Evolutionary conservation across 2,329 filamentous ascomycete genomes (phyloP).

Genomic region (Stachybotrys echinatus): DNA sequence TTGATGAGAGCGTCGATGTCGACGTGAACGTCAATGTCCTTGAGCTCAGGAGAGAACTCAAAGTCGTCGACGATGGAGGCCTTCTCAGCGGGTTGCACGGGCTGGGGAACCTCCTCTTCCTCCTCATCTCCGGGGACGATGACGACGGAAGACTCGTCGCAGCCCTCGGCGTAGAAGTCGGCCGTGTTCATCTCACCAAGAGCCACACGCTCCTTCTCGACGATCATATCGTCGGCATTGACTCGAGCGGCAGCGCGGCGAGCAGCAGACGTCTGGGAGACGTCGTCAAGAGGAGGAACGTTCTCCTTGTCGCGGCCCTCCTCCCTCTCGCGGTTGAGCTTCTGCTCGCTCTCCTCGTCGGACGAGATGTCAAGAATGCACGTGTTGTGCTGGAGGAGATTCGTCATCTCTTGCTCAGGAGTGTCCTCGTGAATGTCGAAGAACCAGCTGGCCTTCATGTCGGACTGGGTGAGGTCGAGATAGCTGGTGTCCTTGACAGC

Average conservation of each 20-base stretch:
- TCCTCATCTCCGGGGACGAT: constrained; percentile 59
- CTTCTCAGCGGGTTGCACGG: constrained; percentile 1
- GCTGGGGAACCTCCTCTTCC: constrained; percentile 20
- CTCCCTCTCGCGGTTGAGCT: constrained; percentile 43
- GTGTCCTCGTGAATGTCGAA: constrained; percentile 96
- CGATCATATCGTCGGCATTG: constrained; percentile 46
- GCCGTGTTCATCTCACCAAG: constrained; percentile 62
- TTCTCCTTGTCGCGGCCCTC: constrained; percentile 86
- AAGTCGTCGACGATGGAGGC: constrained; percentile 9
- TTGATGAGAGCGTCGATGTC: constrained; percentile 31
- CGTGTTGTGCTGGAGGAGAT: constrained; percentile 86
- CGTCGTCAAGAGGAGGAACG: constrained; percentile 66
- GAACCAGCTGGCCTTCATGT: constrained; percentile 67
- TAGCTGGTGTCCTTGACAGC: constrained; percentile 16
- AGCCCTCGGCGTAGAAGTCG: constrained; percentile 64
- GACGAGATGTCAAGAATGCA: constrained; percentile 83
- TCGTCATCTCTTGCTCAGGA: constrained; percentile 83
- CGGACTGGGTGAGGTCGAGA: constrained; percentile 32
- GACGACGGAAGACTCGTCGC: constrained; percentile 56
- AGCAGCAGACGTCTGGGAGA: constrained; percentile 48
- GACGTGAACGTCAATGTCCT: constrained; percentile 10
- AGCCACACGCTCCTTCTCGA: constrained; percentile 60
- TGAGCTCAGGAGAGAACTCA: constrained; percentile 12
- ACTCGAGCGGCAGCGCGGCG: constrained; percentile 19
- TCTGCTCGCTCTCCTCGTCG: constrained; percentile 68